Evolutionary conservation across 2,329 filamentous ascomycete genomes (phyloP), one percentile per base, ranked within the genome.

Genomic region (Rhynchosporium agropyri): DNA sequence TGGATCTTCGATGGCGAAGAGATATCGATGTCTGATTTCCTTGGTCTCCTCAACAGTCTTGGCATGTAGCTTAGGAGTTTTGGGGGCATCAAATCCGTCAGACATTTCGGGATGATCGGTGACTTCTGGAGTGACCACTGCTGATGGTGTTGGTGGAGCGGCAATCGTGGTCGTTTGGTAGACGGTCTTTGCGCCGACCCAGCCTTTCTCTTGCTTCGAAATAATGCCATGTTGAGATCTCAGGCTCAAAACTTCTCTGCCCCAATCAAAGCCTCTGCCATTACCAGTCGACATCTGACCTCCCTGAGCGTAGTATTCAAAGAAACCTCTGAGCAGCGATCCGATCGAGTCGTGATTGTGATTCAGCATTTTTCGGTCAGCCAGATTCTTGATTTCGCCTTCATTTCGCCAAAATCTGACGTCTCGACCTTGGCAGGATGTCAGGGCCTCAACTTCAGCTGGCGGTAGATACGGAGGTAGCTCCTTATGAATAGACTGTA

Each of bases 1-100:
- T 0, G 93, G 93, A 74, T 97, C 93, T 74, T 97, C 93, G 64
- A 97, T 93, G 38, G 91, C 91, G 68, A 97, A 90, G 4, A 97
- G 82, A 74, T 92, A 96, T 12, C 92, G 86, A 71, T 92, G 86
- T 2, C 90, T 85, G 13, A 94, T 83, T 71, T 92, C 90, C 69
- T 89, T 90, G 6, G 67, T 70, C 51, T 75, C 73, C 58, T 73
- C 73, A 10, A 71, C 60, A 0, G 63, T 68, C 58, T 69, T 70
- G 31, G 51, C 33, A 10, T 54, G 56, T 8, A 61, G 57, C 43
- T 69, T 70, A 1, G 65, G 54, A 46, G 59, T 62, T 42, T 62
- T 60, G 2, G 42, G 58, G 26, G 57, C 12, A 31, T 66, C 65
- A n/a, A 48, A 13, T 10, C 38, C 62, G 26, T 48, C 29, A n/a